Conservation (phyloP, 768 basidiomycete species). For the Pleurotus cornucopiae region DNA sequence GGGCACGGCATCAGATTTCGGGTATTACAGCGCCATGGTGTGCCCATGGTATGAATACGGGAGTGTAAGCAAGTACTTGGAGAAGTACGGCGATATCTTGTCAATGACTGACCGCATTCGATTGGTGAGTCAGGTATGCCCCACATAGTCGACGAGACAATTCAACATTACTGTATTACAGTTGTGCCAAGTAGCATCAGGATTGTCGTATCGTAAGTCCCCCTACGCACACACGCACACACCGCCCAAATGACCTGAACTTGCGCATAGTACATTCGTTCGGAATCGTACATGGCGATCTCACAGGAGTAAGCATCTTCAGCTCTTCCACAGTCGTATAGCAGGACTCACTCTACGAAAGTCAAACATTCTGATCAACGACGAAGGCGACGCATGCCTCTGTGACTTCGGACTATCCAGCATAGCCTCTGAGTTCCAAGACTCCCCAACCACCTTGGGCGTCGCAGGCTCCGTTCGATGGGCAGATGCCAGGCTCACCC, state of each 20-base stretch:
- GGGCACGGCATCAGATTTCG: constrained; percentile 33
- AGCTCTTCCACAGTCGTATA: neutral
- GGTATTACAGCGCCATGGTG: constrained; percentile 32
- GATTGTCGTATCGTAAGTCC: constrained; percentile 32
- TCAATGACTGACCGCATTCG: constrained; percentile 28
- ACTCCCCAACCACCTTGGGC: constrained; percentile 22
- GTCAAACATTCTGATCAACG: constrained; percentile 44
- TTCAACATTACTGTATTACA: constrained; percentile 11
- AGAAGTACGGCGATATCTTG: constrained; percentile 29
- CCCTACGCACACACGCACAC: neutral
- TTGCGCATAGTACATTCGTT: constrained; percentile 29
- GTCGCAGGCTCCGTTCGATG: constrained; percentile 44
- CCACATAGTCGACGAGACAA: too few relatives aligned
- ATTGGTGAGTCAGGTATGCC: constrained; percentile 20
- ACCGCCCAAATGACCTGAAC: neutral
- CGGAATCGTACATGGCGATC: constrained; percentile 37
- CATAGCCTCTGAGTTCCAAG: constrained; percentile 29
- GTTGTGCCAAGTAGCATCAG: constrained; percentile 36
- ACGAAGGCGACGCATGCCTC: constrained; percentile 35
- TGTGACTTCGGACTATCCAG: constrained; percentile 45
- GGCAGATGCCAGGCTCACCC: constrained; percentile 36
- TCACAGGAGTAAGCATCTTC: constrained; percentile 30
- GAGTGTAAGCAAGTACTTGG: constrained; percentile 32
- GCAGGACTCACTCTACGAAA: constrained; percentile 10
- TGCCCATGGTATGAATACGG: constrained; percentile 40